phyloP scores from a whole-genome alignment of 2,329 filamentous ascomycete genomes.

The Talaromyces atroroseus region DNA sequence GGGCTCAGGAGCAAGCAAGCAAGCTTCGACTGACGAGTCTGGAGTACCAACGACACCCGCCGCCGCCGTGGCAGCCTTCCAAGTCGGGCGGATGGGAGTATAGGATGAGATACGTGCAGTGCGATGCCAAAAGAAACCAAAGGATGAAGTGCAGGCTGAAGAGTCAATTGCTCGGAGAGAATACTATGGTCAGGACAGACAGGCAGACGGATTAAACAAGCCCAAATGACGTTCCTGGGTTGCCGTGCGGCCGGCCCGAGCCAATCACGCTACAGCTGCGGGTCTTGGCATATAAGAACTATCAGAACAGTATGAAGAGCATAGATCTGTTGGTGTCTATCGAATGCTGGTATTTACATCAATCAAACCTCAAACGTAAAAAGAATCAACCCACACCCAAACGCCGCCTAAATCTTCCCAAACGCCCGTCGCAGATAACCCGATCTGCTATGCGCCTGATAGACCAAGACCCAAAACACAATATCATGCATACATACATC shows the following conservation, averaged over 20 bases:
- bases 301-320: not conserved
- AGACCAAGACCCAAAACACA: not conserved
- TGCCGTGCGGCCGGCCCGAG: slow-evolving; percentile 3
- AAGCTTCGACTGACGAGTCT: not conserved
- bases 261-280: slow-evolving; percentile 1
- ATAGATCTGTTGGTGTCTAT: not conserved
- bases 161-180: not conserved
- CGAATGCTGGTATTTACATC: not conserved
- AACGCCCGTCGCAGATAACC: slow-evolving; percentile 10
- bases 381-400: not conserved
- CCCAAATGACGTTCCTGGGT: slow-evolving; percentile 8
- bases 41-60: not conserved
- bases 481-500: not conserved
- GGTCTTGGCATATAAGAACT: not conserved
- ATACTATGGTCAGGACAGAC: not conserved
- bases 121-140: not conserved
- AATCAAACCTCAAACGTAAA: not conserved
- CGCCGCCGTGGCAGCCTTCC: not conserved
- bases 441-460: slow-evolving; percentile 3
- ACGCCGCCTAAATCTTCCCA: not conserved
- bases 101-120: not conserved
- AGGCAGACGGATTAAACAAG: slow-evolving; percentile 10
- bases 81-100: not conserved
- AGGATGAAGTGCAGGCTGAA: not conserved
- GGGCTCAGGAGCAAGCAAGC: not conserved